These are phyloP conservation scores for Cladophialophora psammophila DNA, from an alignment of 2,329 filamentous ascomycete genomes.

Conservation along the genomic window DNA sequence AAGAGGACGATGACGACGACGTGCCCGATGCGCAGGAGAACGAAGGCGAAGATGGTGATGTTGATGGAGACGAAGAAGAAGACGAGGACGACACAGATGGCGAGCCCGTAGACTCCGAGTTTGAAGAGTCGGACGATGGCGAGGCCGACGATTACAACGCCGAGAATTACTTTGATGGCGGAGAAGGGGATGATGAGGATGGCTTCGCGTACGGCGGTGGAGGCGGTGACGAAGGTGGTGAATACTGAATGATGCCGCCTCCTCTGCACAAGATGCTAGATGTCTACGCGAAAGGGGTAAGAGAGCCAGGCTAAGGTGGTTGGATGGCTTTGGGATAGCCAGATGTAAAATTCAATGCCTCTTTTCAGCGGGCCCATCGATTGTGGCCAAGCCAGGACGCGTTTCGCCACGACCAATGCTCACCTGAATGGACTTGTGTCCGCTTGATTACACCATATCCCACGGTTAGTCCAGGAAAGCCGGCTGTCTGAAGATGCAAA, in stretches of 20 bases:
- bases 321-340: too few species aligned
- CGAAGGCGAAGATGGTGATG: constrained; percentile 51
- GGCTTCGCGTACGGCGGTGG: constrained; percentile 55
- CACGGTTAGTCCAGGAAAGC: too few species aligned
- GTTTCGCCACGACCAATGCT: too few species aligned
- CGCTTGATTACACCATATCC: too few species aligned
- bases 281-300: too few species aligned
- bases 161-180: constrained; percentile 69
- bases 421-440: too few species aligned
- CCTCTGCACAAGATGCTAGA: too few species aligned
- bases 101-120: constrained; percentile 65
- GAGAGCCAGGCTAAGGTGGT: too few species aligned
- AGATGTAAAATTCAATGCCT: too few species aligned
- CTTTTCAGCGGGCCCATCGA: too few species aligned
- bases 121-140: constrained; percentile 66
- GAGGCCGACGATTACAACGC: constrained; percentile 69
- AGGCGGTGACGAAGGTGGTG: constrained; percentile 53
- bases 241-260: constrained; percentile 6
- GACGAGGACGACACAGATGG: constrained; percentile 55
- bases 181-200: constrained; percentile 63
- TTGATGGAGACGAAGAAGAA: constrained; percentile 49
- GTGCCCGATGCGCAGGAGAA: constrained; percentile 42
- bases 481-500: too few species aligned
- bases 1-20: constrained; percentile 49
- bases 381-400: too few species aligned